phyloP scores from a whole-genome alignment of 345 rosid genomes.

The Citropsis articulata region DNA sequence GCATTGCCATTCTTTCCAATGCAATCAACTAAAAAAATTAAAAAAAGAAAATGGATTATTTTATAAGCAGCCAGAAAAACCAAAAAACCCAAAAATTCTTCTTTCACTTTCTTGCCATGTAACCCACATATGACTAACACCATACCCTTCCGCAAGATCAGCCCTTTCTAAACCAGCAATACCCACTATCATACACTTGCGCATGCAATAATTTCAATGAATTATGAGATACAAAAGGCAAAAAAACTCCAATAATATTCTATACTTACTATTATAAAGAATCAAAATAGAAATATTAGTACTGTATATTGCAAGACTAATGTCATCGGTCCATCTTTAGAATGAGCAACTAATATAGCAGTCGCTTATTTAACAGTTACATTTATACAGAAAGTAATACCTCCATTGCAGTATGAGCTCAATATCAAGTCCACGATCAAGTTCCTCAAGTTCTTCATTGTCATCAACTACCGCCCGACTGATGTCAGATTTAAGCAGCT shows the following conservation, averaged over 20 bases:
- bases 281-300: neutral
- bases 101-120: neutral
- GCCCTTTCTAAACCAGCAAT: neutral
- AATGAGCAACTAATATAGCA: neutral
- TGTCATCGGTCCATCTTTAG: neutral
- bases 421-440: conserved; percentile 82
- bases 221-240: neutral
- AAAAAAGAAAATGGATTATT: too few species aligned
- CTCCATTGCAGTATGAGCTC: conserved; percentile 98
- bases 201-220: neutral
- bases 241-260: neutral
- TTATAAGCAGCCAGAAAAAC: neutral
- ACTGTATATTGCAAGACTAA: neutral
- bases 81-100: neutral
- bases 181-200: neutral
- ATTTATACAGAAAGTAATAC: conserved; percentile 37
- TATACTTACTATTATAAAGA: neutral
- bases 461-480: conserved; percentile 62
- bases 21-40: neutral
- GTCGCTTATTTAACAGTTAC: neutral
- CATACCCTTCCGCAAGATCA: neutral
- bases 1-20: neutral
- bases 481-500: conserved; percentile 79
- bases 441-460: conserved; percentile 71
- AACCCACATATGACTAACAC: neutral